Evolutionary conservation across 2,329 filamentous ascomycete genomes (phyloP).

Genomic region (Juglanconis juglandina): DNA sequence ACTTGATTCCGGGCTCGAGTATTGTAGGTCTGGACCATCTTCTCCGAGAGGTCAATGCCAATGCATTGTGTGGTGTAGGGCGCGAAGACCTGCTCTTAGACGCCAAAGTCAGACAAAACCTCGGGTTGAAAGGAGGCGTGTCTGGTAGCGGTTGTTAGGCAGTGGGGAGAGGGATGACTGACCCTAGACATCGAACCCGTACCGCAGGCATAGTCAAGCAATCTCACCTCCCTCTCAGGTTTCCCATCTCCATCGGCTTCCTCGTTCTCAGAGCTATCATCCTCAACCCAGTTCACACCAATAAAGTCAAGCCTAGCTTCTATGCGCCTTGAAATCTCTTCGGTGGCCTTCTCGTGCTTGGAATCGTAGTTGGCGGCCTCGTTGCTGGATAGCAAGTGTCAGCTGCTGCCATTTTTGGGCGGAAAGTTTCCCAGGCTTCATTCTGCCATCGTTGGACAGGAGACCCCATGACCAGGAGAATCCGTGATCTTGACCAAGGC

Average conservation of each 20-base stretch:
- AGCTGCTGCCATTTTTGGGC: background rate
- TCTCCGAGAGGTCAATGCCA: conserved; percentile 68
- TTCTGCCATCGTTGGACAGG: too few species aligned
- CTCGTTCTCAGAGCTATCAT: conserved; percentile 32
- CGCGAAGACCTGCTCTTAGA: conserved; percentile 47
- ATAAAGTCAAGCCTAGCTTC: conserved; percentile 56
- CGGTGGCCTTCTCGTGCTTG: conserved; percentile 51
- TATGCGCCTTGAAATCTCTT: conserved; percentile 53
- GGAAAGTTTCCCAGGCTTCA: too few species aligned
- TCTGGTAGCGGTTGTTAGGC: background rate
- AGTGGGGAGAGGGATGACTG: conserved; percentile 23
- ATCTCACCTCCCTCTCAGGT: conserved; percentile 38
- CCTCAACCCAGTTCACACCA: conserved; percentile 52
- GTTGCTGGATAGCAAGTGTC: conserved; percentile 34
- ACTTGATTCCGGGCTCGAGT: conserved; percentile 53
- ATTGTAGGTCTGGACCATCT: conserved; percentile 70
- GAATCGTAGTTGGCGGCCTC: conserved; percentile 54
- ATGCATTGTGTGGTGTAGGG: conserved; percentile 61
- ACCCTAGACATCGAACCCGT: conserved; percentile 65
- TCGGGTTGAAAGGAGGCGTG: background rate
- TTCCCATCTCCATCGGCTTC: conserved; percentile 22
- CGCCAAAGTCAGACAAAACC: background rate
- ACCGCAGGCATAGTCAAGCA: conserved; percentile 76
- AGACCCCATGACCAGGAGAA: too few species aligned
- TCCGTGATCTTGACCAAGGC: too few species aligned